phyloP scores from a whole-genome alignment of 2,329 filamentous ascomycete species.

The Diaporthe sp. region DNA sequence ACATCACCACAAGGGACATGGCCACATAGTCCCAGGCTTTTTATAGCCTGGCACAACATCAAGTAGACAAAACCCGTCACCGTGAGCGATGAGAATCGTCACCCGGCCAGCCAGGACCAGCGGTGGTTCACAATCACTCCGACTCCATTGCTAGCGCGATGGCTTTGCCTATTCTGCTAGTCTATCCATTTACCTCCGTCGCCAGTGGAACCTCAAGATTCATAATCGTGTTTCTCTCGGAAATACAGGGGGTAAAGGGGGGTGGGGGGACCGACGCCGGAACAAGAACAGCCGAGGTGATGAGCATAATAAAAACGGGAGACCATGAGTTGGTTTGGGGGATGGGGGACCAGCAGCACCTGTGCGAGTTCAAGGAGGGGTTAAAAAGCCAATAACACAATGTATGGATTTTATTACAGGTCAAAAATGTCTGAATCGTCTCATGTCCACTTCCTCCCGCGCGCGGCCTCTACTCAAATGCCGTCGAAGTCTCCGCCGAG shows the following conservation, averaged over 20 bases:
- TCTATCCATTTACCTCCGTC: conserved; percentile 24
- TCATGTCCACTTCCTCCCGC: conserved; percentile 12
- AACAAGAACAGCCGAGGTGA: background rate
- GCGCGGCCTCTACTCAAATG: conserved; percentile 69
- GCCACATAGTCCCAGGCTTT: background rate
- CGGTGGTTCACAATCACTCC: conserved; percentile 3
- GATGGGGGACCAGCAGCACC: background rate
- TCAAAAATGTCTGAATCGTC: conserved; percentile 23
- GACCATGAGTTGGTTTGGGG: background rate
- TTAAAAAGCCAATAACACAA: conserved; percentile 21
- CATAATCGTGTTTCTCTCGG: conserved; percentile 7
- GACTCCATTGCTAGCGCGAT: conserved; percentile 24
- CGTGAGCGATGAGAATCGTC: background rate
- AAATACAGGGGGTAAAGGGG: background rate
- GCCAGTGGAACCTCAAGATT: background rate
- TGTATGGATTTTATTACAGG: conserved; percentile 32
- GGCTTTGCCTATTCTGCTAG: conserved; percentile 25
- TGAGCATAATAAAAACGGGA: background rate
- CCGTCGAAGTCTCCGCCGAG: conserved; percentile 96
- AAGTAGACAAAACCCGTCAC: background rate
- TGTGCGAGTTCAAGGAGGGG: background rate
- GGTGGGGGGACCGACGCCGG: background rate
- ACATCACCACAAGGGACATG: background rate
- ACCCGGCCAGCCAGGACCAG: background rate
- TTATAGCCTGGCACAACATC: background rate